These are phyloP conservation scores for Quercus lobata DNA, from an alignment of 331 rosid species.

Conservation along the genomic window DNA sequence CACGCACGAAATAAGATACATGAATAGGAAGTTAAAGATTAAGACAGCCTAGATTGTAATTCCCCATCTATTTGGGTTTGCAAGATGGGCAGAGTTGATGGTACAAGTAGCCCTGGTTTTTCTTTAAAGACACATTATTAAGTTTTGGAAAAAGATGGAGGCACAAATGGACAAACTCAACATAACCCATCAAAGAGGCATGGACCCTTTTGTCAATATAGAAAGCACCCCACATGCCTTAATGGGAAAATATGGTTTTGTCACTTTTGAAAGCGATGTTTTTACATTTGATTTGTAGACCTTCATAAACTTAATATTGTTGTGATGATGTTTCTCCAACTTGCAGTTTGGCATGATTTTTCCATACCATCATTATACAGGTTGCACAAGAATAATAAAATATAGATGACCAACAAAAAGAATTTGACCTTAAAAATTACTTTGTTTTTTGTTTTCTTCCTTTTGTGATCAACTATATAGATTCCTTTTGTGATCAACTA, in stretches of 20 bases:
- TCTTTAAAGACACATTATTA: background rate
- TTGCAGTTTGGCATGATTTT: background rate
- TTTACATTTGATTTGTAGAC: background rate
- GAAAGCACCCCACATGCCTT: background rate
- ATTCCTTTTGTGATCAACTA: no score
- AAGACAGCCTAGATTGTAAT: background rate
- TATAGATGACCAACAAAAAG: no score
- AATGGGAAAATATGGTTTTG: background rate
- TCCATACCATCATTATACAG: background rate
- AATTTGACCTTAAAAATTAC: no score
- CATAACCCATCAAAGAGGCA: background rate
- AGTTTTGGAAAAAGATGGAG: background rate
- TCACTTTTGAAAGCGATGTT: background rate
- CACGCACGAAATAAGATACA: background rate
- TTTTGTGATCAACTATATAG: no score
- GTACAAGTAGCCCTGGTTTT: background rate
- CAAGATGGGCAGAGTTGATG: background rate
- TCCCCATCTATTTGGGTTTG: background rate
- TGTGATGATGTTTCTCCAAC: background rate
- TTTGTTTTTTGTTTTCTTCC: no score
- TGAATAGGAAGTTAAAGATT: background rate
- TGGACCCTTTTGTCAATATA: background rate
- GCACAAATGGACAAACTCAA: background rate
- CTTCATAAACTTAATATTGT: background rate
- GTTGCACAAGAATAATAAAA: background rate